phyloP scores from a whole-genome alignment of 495 filamentous ascomycete species.

The Cudoniella acicularis region DNA sequence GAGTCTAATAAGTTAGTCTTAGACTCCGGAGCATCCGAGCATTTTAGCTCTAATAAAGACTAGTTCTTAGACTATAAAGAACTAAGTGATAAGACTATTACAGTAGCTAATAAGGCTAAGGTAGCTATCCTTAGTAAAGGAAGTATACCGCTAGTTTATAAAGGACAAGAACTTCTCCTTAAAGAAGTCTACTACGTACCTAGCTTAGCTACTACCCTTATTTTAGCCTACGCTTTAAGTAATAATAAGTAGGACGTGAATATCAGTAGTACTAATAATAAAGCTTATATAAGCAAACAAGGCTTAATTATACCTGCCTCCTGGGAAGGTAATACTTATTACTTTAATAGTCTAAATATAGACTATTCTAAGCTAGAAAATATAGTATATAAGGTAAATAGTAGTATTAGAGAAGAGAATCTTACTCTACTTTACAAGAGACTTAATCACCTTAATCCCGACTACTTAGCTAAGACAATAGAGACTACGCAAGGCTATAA shows the following conservation, averaged over 20 bases:
- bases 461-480: conserved; percentile 7
- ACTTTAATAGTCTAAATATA: conserved; percentile 7
- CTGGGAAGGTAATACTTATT: conserved; percentile 15
- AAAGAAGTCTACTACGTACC: conserved; percentile 8
- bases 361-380: neutral
- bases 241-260: conserved; percentile 6
- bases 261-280: conserved; percentile 3
- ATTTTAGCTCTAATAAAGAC: conserved; percentile 12
- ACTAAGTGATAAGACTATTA: neutral
- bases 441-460: conserved; percentile 7
- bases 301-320: too few species aligned
- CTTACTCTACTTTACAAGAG: conserved; percentile 9
- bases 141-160: conserved; percentile 6
- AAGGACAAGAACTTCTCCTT: conserved; percentile 7
- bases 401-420: neutral
- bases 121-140: conserved; percentile 1
- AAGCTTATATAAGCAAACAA: neutral
- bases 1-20: too few species aligned
- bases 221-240: conserved; percentile 2
- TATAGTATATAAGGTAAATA: conserved; percentile 5
- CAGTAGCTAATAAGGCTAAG: conserved; percentile 2
- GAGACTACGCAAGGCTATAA: neutral
- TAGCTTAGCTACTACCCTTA: conserved; percentile 8
- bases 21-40: conserved; percentile 7
- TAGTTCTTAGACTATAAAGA: conserved; percentile 12